Evolutionary conservation across 1,139 yeast species (phyloP).

Genomic region (Hyphopichia buzzinii): DNA sequence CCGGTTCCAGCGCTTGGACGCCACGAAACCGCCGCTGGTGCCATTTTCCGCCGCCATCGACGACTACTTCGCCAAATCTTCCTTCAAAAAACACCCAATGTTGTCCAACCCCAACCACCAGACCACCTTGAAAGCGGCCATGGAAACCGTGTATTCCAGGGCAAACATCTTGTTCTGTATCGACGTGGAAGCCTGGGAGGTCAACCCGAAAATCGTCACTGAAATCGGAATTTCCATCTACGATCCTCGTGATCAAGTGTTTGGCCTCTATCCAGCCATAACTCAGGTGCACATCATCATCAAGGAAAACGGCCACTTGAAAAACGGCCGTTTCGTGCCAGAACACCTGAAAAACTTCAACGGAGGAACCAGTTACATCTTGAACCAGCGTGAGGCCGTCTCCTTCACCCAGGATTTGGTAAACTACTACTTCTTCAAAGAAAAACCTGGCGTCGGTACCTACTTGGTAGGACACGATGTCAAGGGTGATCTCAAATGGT

Average conservation of each 20-base stretch:
- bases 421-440: slow-evolving; percentile 34
- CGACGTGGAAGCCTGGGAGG: slow-evolving; percentile 70
- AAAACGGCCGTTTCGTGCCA: slow-evolving; percentile 62
- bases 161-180: slow-evolving; percentile 47
- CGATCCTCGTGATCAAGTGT: slow-evolving; percentile 51
- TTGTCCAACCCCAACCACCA: slow-evolving; percentile 10
- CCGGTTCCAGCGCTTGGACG: no score
- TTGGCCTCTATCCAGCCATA: slow-evolving; percentile 41
- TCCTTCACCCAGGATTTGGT: slow-evolving; percentile 42
- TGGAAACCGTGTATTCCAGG: slow-evolving; percentile 24
- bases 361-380: slow-evolving; percentile 51
- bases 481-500: slow-evolving; percentile 59
- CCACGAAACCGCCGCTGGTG: not conserved
- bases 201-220: slow-evolving; percentile 43
- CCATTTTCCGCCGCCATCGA: not conserved
- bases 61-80: slow-evolving; percentile 1
- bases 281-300: slow-evolving; percentile 57
- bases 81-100: slow-evolving; percentile 10
- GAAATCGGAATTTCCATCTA: slow-evolving; percentile 71
- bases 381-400: slow-evolving; percentile 35
- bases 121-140: slow-evolving; percentile 11
- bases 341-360: slow-evolving; percentile 57
- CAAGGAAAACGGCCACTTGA: slow-evolving; percentile 42
- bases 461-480: slow-evolving; percentile 69
- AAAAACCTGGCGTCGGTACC: slow-evolving; percentile 15